A percentile compares a stretch with the other conserved stretches of the same genome.
These are phyloP conservation scores for Wallacemonas sp. DNA, from an alignment of 208 protist species.

Conservation along the genomic window DNA sequence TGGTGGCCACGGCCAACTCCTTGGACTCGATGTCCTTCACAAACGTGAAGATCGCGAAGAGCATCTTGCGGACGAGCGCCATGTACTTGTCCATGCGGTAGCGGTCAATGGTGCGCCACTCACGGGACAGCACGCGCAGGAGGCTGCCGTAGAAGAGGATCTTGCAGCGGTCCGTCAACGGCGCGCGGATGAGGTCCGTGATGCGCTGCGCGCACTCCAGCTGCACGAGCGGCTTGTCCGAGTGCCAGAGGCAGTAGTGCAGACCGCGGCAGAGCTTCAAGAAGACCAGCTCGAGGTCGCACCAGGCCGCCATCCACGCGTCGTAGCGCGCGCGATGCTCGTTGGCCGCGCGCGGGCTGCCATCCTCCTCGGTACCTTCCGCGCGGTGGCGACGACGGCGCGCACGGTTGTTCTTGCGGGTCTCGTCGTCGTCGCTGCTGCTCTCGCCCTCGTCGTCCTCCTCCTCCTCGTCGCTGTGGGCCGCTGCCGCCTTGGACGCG, in stretches of 20 bases:
- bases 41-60: slow-evolving; percentile 50
- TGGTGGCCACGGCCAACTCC: background rate
- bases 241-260: slow-evolving; percentile 92
- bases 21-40: slow-evolving; percentile 48
- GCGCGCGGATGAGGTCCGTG: slow-evolving; percentile 53
- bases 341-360: background rate
- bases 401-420: background rate
- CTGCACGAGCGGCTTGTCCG: slow-evolving; percentile 92
- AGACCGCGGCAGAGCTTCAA: slow-evolving; percentile 87
- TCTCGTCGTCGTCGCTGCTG: slow-evolving; percentile 20
- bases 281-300: slow-evolving; percentile 78
- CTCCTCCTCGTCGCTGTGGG: slow-evolving; percentile 23
- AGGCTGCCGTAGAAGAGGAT: slow-evolving; percentile 72
- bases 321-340: slow-evolving; percentile 55
- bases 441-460: slow-evolving; percentile 26
- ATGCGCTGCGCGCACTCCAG: slow-evolving; percentile 81
- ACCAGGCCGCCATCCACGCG: slow-evolving; percentile 68
- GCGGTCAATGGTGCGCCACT: slow-evolving; percentile 90
- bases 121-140: slow-evolving; percentile 77
- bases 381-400: slow-evolving; percentile 4
- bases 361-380: background rate
- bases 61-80: slow-evolving; percentile 79
- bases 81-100: slow-evolving; percentile 93
- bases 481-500: background rate
- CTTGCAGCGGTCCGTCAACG: slow-evolving; percentile 48